A percentile compares a stretch with the other conserved stretches of the same genome.
These are phyloP conservation scores for Rhodomyrtus tomentosa DNA, from an alignment of 345 rosid species.

Conservation along the genomic window DNA sequence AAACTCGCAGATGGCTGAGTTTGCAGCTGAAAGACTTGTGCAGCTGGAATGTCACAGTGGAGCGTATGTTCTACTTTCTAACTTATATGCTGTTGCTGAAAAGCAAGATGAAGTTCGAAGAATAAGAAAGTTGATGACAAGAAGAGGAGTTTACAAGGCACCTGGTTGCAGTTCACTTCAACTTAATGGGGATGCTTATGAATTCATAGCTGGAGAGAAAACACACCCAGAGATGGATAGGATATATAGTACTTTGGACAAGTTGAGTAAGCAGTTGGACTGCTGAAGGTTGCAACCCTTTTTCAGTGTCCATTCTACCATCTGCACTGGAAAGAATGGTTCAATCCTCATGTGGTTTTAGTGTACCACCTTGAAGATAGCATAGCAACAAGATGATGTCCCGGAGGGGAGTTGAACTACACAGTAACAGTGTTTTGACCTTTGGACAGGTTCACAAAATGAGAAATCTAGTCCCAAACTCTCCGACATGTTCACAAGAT, in stretches of 20 bases:
- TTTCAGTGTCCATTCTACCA: neutral
- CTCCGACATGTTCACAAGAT: neutral
- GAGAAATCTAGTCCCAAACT: neutral
- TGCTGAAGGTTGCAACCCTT: neutral
- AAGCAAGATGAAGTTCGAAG: conserved; percentile 6
- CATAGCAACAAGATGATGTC: neutral
- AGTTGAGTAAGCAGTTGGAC: conserved; percentile 1
- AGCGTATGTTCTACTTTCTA: conserved; percentile 10
- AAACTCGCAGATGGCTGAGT: conserved; percentile 2
- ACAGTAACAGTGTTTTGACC: neutral
- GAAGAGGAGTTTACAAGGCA: conserved; percentile 4
- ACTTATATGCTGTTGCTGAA: conserved; percentile 4
- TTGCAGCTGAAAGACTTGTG: conserved; percentile 10
- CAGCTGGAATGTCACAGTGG: conserved; percentile 8
- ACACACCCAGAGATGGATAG: conserved; percentile 4
- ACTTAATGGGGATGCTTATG: conserved; percentile 4
- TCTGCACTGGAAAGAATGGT: neutral
- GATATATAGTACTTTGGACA: neutral
- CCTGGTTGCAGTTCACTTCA: conserved; percentile 17
- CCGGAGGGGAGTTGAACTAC: neutral
- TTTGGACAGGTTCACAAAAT: neutral
- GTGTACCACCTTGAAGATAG: neutral
- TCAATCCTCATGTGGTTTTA: neutral
- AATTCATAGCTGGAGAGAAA: conserved; percentile 14
- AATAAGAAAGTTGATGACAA: conserved; percentile 8